Percentiles rank a stretch among this genome's conserved stretches.
phyloP scores from a whole-genome alignment of 208 protist genomes.

The Crithidia thermophila region DNA sequence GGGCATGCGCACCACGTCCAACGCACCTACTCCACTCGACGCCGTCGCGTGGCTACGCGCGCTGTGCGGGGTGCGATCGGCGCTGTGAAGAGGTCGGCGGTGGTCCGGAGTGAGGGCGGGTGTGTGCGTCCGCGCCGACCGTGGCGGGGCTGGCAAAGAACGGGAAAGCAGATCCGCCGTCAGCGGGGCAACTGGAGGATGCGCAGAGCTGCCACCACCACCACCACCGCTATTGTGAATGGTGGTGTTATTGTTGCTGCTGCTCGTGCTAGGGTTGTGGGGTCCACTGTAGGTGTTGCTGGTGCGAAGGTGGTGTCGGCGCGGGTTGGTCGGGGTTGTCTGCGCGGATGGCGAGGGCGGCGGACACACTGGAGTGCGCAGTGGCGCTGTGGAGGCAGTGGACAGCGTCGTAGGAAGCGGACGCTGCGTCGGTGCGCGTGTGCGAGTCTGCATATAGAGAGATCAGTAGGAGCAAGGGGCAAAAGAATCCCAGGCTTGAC shows the following conservation, averaged over 20 bases:
- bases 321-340: too few species aligned
- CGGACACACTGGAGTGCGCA: too few species aligned
- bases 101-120: neutral
- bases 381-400: neutral
- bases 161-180: conserved; percentile 1
- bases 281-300: too few species aligned
- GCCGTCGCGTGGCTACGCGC: neutral
- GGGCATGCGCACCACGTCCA: conserved; percentile 16
- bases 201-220: too few species aligned
- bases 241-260: neutral
- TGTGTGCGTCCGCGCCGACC: neutral
- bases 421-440: neutral
- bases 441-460: conserved; percentile 24
- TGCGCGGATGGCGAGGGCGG: too few species aligned
- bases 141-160: conserved; percentile 1
- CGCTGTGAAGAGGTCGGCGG: neutral
- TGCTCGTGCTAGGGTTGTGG: too few species aligned
- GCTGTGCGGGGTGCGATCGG: too few species aligned
- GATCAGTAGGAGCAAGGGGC: too few species aligned
- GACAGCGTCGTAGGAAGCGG: neutral
- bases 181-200: conserved; percentile 19
- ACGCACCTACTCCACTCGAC: too few species aligned
- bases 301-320: too few species aligned
- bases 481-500: too few species aligned
- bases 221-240: neutral